Evolutionary conservation across 164 flowering plant genomes (phyloP), one percentile per base, ranked within the genome.

Genomic region (Macadamia tetraphylla): DNA sequence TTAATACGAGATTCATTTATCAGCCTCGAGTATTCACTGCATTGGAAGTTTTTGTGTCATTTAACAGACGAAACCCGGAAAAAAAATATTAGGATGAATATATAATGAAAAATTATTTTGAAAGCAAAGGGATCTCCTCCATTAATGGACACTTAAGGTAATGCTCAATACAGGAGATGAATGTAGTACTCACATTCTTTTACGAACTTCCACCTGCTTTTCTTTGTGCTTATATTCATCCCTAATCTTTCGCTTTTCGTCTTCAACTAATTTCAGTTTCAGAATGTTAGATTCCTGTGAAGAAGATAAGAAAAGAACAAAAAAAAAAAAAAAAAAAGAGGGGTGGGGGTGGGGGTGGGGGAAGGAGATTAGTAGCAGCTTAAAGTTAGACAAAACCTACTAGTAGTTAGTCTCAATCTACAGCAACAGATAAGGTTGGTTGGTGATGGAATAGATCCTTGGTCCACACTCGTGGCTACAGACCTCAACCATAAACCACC

Each of bases 1-100:
- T 85, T 83, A 64, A 88, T 79, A 2, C 94, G 84, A 2, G 87
- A 81, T 18, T 88, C 88, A 79, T 89, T 89, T 72, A 87, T 77
- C 81, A 84, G 94, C 86, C 76, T 86, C 2, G 94, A 89, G 74
- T 89, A 87, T 71, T 89, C 94, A 64, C 91, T 87, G 88, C 74
- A 75, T 65, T 51, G 57, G 52, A 74, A 55, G n/a, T 13, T 12
- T 23, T 61, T 66, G 48, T 6, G 15, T 63, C 12, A 60, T 35
- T 44, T 14, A 68, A 18, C 23, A 51, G 12, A 48, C 23, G 30
- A 67, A 46, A 58, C 52, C 7, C 42, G 11, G 6, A 43, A 46
- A 46, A 42, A 46, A 46, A 46, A 46, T 8, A 46, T 46, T 46
- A 46, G 13, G 9, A 46, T 46, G 51, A 9, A 9, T 3, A 46